Percentiles rank a stretch among this genome's conserved stretches.
Evolutionary conservation across 2,329 filamentous ascomycete species (phyloP).

Genomic region (Fonsecaea erecta): DNA sequence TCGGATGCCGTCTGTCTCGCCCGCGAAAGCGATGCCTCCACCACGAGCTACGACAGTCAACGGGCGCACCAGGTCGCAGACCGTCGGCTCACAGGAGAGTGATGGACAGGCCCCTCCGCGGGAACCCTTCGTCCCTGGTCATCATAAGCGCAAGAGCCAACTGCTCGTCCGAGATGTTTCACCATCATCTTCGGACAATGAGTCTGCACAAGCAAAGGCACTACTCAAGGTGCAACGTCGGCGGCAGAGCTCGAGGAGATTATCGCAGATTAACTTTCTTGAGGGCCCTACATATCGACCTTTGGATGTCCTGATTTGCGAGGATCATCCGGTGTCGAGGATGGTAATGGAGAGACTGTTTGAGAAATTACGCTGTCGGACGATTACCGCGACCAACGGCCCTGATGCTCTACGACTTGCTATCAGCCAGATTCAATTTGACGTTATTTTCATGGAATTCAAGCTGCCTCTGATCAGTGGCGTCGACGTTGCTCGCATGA

Average conservation of each 20-base stretch:
- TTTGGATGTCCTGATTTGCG: conserved; percentile 91
- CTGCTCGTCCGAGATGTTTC: conserved; percentile 82
- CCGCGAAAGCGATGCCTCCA: conserved; percentile 66
- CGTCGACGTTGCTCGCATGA: conserved; percentile 94
- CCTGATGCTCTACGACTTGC: conserved; percentile 91
- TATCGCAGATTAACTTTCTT: conserved; percentile 86
- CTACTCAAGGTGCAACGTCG: conserved; percentile 89
- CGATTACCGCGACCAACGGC: conserved; percentile 87
- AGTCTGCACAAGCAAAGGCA: conserved; percentile 88
- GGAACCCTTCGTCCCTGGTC: conserved; percentile 66
- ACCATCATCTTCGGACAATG: conserved; percentile 95
- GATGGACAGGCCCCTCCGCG: conserved; percentile 70
- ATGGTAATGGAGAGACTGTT: conserved; percentile 99
- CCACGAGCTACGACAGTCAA: conserved; percentile 65
- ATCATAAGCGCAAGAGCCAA: conserved; percentile 90
- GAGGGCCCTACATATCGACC: conserved; percentile 87
- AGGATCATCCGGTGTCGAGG: conserved; percentile 94
- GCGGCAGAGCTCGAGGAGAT: conserved; percentile 89
- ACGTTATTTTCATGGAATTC: conserved; percentile 98
- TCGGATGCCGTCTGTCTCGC: conserved; percentile 51
- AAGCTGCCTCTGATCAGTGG: conserved; percentile 94
- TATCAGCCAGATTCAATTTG: conserved; percentile 96
- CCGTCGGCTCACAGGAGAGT: conserved; percentile 90
- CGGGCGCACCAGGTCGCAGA: conserved; percentile 80
- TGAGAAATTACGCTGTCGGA: conserved; percentile 92